These are phyloP conservation scores for Penicillium antarcticum DNA, from an alignment of 495 filamentous ascomycete genomes.

Conservation along the genomic window DNA sequence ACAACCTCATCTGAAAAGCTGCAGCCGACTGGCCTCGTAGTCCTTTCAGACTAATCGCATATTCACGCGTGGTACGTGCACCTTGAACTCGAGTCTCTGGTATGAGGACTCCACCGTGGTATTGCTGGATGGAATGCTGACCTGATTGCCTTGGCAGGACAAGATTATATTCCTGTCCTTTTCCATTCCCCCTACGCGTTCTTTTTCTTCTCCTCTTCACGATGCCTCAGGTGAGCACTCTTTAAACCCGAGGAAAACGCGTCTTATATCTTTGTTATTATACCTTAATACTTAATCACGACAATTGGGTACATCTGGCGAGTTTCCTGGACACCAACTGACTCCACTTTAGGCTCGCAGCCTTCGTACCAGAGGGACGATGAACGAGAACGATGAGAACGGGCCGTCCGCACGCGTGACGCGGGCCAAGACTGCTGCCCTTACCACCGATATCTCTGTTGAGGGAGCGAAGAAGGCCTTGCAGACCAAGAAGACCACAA, in stretches of 20 bases:
- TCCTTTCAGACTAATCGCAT: slow-evolving; percentile 27
- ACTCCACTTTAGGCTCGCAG: slow-evolving; percentile 46
- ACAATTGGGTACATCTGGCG: neutral
- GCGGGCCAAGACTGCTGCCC: slow-evolving; percentile 82
- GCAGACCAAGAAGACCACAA: slow-evolving; percentile 69
- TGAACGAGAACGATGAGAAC: slow-evolving; percentile 96
- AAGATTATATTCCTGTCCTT: slow-evolving; percentile 30
- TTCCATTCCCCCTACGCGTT: slow-evolving; percentile 27
- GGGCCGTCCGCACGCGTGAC: slow-evolving; percentile 75
- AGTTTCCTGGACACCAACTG: slow-evolving; percentile 10
- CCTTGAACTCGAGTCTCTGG: slow-evolving; percentile 28
- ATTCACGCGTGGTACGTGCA: slow-evolving; percentile 46
- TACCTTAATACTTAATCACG: neutral
- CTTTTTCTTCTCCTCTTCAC: slow-evolving; percentile 22
- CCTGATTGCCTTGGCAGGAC: slow-evolving; percentile 22
- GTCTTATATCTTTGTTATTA: slow-evolving; percentile 11
- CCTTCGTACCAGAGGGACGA: slow-evolving; percentile 61
- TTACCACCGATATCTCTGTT: slow-evolving; percentile 54
- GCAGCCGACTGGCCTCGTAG: slow-evolving; percentile 26
- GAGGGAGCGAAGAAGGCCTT: slow-evolving; percentile 66
- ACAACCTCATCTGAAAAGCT: slow-evolving; percentile 19
- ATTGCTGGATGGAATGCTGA: slow-evolving; percentile 43
- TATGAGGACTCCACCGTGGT: slow-evolving; percentile 38
- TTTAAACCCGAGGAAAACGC: slow-evolving; percentile 10
- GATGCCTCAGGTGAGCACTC: slow-evolving; percentile 46